phyloP scores from a whole-genome alignment of 2,329 filamentous ascomycete genomes.

The Paecilomyces formosus region DNA sequence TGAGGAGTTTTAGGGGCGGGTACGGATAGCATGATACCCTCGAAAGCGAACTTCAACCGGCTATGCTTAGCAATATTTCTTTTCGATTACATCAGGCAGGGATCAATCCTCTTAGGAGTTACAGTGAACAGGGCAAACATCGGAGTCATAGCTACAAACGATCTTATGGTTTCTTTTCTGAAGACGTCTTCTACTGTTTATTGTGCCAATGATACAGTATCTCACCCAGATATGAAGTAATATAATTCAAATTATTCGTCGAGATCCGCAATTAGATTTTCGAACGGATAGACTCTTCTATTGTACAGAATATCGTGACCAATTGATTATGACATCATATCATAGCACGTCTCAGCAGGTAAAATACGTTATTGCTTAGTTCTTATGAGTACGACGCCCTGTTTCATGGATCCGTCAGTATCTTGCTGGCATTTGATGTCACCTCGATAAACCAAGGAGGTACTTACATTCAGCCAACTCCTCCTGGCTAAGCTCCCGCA shows the following conservation, averaged over 20 bases:
- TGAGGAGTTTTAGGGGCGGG: neutral
- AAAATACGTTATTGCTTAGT: neutral
- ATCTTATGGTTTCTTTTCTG: neutral
- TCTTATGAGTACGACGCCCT: conserved; percentile 24
- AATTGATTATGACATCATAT: neutral
- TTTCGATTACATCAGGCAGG: neutral
- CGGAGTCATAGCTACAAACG: neutral
- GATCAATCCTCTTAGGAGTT: neutral
- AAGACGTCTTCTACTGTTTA: neutral
- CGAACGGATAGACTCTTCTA: neutral
- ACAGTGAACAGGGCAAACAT: neutral
- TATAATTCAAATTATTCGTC: neutral
- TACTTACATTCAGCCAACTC: conserved; percentile 56
- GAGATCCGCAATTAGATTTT: neutral
- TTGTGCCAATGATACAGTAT: neutral
- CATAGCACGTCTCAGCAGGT: neutral
- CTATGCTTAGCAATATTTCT: neutral
- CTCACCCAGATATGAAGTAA: neutral
- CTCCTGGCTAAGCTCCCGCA: conserved; percentile 62
- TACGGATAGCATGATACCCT: neutral
- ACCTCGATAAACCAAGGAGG: neutral
- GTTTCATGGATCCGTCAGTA: conserved; percentile 1
- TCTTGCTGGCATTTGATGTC: neutral
- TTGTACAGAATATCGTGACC: neutral
- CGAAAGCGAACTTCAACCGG: neutral